Percentiles rank a stretch among this genome's conserved stretches.
Evolutionary conservation across 495 filamentous ascomycete species (phyloP).

Genomic region (Bacidia rubella): DNA sequence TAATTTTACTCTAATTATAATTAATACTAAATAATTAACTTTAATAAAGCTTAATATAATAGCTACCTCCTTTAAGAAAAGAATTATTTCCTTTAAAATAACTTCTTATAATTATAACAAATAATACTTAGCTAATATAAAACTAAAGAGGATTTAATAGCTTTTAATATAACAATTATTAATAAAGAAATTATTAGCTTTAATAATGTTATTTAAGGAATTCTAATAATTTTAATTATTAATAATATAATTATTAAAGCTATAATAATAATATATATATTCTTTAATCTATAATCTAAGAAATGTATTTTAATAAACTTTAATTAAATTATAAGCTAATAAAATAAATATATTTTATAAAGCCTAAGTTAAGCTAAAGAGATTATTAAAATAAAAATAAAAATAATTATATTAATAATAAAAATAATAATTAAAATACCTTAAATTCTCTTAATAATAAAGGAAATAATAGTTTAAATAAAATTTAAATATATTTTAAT

Average conservation of each 20-base stretch:
- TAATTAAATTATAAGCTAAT: neutral
- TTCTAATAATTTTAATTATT: too few relatives aligned
- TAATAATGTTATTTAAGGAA: too few relatives aligned
- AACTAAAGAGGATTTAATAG: too few relatives aligned
- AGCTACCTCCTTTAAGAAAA: neutral
- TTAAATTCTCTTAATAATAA: neutral
- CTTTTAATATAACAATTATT: too few relatives aligned
- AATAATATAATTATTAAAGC: neutral
- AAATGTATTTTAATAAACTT: neutral
- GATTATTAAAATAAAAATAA: neutral
- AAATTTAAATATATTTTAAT: neutral
- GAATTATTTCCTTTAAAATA: neutral
- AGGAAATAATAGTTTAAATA: neutral
- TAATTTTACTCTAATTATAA: neutral
- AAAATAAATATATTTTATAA: conserved; percentile 9
- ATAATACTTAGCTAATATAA: neutral
- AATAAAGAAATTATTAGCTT: too few relatives aligned
- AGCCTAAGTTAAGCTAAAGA: neutral
- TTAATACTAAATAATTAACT: neutral
- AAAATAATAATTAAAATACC: neutral
- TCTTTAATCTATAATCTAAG: neutral
- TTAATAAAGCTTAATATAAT: neutral
- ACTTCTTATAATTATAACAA: neutral
- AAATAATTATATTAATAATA: neutral
- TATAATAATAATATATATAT: neutral